Evolutionary conservation across 495 filamentous ascomycete genomes (phyloP).

Genomic region (Daldinia caldariorum): DNA sequence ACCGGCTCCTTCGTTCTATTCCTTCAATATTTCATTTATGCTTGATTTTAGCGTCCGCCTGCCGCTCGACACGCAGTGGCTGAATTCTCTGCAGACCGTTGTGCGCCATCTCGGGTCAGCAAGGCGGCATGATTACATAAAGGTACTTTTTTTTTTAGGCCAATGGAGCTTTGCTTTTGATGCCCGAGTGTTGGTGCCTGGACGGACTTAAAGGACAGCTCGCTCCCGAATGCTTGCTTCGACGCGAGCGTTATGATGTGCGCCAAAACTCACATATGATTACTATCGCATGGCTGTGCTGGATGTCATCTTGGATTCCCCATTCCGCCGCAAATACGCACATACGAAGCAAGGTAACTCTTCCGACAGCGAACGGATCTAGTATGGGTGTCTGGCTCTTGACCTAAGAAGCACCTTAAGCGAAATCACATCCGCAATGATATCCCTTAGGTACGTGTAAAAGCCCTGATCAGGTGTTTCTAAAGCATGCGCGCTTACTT

Average conservation of each 20-base stretch:
- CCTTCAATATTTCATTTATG: background rate
- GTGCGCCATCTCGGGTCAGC: conserved; percentile 5
- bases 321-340: background rate
- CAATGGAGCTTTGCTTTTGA: background rate
- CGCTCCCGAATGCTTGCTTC: conserved; percentile 2
- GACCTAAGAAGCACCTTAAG: background rate
- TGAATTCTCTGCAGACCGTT: background rate
- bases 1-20: background rate
- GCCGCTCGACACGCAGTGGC: background rate
- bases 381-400: background rate
- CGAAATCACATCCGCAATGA: background rate
- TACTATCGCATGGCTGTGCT: background rate
- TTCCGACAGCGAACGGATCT: background rate
- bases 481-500: background rate
- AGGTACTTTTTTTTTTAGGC: background rate
- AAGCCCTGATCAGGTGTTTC: background rate
- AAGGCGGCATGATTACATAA: conserved; percentile 7
- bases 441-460: background rate
- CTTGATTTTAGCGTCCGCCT: conserved; percentile 6
- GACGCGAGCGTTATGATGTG: background rate
- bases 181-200: background rate
- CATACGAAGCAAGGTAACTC: background rate
- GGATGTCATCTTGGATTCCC: background rate
- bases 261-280: background rate
- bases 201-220: background rate